Conservation (phyloP, 2,329 filamentous ascomycete species). For the Biscogniauxia mediterranea region DNA sequence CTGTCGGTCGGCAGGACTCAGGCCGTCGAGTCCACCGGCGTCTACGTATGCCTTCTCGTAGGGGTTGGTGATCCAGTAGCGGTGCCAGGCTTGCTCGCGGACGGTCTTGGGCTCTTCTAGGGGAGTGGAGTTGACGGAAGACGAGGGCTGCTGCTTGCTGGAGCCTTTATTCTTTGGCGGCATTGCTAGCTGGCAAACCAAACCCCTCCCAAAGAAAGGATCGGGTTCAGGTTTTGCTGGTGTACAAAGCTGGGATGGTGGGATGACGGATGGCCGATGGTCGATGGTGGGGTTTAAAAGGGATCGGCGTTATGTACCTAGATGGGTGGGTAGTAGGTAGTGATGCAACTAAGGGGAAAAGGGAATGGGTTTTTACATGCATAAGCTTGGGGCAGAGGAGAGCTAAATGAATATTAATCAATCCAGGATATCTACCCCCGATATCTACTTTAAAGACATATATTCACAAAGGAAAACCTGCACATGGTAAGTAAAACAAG, state of each 20-base stretch:
- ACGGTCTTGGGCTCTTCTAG: slow-evolving; percentile 41
- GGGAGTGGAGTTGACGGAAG: slow-evolving; percentile 30
- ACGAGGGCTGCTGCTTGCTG: slow-evolving; percentile 14
- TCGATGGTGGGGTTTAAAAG: not conserved
- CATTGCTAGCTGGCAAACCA: slow-evolving; percentile 22
- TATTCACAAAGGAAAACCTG: too few relatives aligned
- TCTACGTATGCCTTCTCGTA: slow-evolving; percentile 43
- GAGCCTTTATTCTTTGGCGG: slow-evolving; percentile 33
- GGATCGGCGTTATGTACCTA: too few relatives aligned
- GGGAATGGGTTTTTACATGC: too few relatives aligned
- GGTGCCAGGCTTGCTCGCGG: slow-evolving; percentile 46
- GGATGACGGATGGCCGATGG: too few relatives aligned
- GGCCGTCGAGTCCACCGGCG: slow-evolving; percentile 42
- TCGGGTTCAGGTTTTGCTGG: not conserved
- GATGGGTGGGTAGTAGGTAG: too few relatives aligned
- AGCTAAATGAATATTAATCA: not conserved
- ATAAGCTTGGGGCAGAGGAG: too few relatives aligned
- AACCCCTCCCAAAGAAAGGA: slow-evolving; percentile 6
- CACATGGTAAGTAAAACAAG: too few relatives aligned
- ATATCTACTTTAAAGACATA: too few relatives aligned
- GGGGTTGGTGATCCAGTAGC: slow-evolving; percentile 51
- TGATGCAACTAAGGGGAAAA: too few relatives aligned
- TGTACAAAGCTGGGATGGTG: not conserved
- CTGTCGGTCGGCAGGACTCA: slow-evolving; percentile 48
- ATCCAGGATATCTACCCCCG: too few relatives aligned